A percentile compares a stretch with the other conserved stretches of the same genome.
These are phyloP conservation scores for Taphrina confusa DNA, from an alignment of 1,139 yeast species.

Conservation along the genomic window DNA sequence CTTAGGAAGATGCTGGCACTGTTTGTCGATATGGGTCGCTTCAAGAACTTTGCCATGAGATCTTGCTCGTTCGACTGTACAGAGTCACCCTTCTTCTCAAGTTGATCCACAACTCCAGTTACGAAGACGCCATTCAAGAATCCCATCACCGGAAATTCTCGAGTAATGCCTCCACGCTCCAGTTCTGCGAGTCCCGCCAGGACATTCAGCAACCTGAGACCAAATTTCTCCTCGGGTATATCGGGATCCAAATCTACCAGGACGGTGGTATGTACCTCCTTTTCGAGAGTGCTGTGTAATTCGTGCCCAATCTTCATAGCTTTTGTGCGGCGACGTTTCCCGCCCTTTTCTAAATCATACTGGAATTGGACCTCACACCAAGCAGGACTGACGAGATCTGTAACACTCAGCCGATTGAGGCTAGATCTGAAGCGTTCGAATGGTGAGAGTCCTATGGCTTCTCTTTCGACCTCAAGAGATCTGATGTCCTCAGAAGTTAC, in stretches of 20 bases:
- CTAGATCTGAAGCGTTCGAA: conserved; percentile 10
- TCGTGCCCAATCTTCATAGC: conserved; percentile 40
- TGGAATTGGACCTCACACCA: conserved; percentile 35
- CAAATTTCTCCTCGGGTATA: conserved; percentile 39
- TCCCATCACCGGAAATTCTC: conserved; percentile 40
- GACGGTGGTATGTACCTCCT: conserved; percentile 30
- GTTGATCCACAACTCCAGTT: conserved; percentile 40
- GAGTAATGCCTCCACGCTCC: conserved; percentile 24
- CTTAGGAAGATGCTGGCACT: conserved; percentile 26
- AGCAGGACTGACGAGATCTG: conserved; percentile 39
- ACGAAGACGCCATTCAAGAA: conserved; percentile 36
- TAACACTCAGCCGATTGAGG: conserved; percentile 29
- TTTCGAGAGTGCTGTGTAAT: conserved; percentile 39
- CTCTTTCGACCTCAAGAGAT: neutral
- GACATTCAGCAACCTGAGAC: conserved; percentile 36
- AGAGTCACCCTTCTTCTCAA: neutral
- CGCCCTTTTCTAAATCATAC: conserved; percentile 25
- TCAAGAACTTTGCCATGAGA: conserved; percentile 2
- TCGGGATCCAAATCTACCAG: conserved; percentile 15
- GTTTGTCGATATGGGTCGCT: neutral
- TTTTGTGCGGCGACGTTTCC: conserved; percentile 21
- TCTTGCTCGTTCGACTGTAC: neutral
- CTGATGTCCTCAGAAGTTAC: conserved; percentile 11
- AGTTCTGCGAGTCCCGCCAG: conserved; percentile 35
- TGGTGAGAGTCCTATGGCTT: neutral